phyloP scores from a whole-genome alignment of 441 rosid species.

The Brassica hybrid region DNA sequence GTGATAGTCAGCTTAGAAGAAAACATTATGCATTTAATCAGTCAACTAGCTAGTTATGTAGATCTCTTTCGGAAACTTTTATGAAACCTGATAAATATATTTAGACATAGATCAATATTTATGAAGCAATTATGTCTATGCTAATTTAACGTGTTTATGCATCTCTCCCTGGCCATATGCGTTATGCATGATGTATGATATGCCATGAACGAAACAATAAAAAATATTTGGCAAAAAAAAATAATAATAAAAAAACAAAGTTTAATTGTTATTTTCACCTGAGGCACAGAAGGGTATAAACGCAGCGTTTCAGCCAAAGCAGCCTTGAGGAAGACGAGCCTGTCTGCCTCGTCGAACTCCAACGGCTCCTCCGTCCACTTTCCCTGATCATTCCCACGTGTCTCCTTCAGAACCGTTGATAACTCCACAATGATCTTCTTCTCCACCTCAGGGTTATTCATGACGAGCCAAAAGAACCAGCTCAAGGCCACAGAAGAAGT shows the following conservation, averaged over 20 bases:
- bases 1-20: background rate
- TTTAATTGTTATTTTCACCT: constrained; percentile 20
- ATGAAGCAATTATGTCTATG: background rate
- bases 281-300: constrained; percentile 86
- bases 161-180: constrained; percentile 24
- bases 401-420: constrained; percentile 55
- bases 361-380: constrained; percentile 80
- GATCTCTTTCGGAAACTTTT: constrained; percentile 11
- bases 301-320: constrained; percentile 88
- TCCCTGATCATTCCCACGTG: constrained; percentile 63
- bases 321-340: constrained; percentile 76
- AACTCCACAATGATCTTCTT: constrained; percentile 69
- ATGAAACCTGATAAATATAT: background rate
- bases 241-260: background rate
- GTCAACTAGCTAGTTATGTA: background rate
- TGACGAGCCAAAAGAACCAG: constrained; percentile 96
- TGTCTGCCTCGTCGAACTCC: constrained; percentile 84
- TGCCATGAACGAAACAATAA: background rate
- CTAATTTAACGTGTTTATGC: background rate
- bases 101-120: background rate
- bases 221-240: no score
- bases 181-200: background rate
- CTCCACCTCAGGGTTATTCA: constrained; percentile 74
- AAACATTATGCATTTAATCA: background rate
- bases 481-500: constrained; percentile 96